These are phyloP conservation scores for Excoecaria agallocha DNA, from an alignment of 345 rosid species.

Conservation along the genomic window DNA sequence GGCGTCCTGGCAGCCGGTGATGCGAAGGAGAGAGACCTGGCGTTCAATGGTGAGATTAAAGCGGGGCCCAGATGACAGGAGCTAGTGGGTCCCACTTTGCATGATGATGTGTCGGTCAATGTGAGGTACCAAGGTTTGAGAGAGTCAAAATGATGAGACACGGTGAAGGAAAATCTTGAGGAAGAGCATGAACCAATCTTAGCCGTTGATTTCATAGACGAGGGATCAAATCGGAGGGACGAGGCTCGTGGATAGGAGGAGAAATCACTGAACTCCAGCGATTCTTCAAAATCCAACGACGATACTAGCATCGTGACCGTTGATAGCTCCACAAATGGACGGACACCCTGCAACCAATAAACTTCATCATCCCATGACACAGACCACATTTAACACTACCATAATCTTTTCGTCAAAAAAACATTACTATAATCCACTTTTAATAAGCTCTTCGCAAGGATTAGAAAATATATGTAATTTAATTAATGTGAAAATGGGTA, in stretches of 20 bases:
- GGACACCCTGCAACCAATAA: constrained; percentile 60
- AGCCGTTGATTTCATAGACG: constrained; percentile 57
- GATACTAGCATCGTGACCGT: constrained; percentile 61
- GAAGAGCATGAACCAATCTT: constrained; percentile 79
- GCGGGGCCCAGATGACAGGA: constrained; percentile 49
- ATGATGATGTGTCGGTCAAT: constrained; percentile 55
- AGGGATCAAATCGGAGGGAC: constrained; percentile 71
- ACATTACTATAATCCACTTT: too few relatives aligned
- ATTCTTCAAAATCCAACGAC: constrained; percentile 68
- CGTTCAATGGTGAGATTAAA: constrained; percentile 60
- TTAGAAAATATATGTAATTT: too few relatives aligned
- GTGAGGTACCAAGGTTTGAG: constrained; percentile 95
- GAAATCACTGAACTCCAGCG: constrained; percentile 59
- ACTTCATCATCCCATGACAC: background rate
- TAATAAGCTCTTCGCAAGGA: too few relatives aligned
- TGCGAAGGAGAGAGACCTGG: constrained; percentile 70
- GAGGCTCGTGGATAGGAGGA: constrained; percentile 59
- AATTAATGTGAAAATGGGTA: too few relatives aligned
- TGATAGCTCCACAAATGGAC: constrained; percentile 83
- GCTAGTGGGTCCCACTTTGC: constrained; percentile 46
- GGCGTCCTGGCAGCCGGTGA: constrained; percentile 71
- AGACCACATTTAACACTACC: too few relatives aligned
- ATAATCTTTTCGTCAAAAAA: too few relatives aligned
- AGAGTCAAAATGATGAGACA: constrained; percentile 77
- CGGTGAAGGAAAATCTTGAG: constrained; percentile 89